Conservation (phyloP, 2,329 filamentous ascomycete genomes). For the Blumeria graminis region DNA sequence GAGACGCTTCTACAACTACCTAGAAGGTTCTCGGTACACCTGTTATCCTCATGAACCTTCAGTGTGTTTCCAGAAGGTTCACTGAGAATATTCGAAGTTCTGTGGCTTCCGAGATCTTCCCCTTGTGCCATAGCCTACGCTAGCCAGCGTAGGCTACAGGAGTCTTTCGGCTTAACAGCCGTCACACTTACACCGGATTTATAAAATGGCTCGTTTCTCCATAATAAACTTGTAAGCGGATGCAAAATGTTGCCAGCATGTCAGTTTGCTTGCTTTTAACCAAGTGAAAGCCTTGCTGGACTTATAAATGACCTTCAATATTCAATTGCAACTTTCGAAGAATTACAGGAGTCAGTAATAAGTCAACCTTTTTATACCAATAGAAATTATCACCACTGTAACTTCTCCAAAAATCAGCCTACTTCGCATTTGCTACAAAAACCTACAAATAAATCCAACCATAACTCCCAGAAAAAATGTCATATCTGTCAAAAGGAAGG, state of each 20-base stretch:
- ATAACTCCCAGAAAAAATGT: not conserved
- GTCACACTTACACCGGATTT: not conserved
- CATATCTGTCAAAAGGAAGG: not conserved
- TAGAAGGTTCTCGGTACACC: no score
- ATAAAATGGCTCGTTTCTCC: not conserved
- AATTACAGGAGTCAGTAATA: not conserved
- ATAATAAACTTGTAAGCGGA: not conserved
- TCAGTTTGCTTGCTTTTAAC: constrained; percentile 1
- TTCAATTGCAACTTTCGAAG: not conserved
- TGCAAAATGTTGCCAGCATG: not conserved
- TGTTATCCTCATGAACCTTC: no score
- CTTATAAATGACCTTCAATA: constrained; percentile 1
- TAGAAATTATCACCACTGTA: not conserved
- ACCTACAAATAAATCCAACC: not conserved
- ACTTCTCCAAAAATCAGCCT: not conserved
- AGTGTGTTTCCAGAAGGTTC: no score
- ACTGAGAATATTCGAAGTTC: no score
- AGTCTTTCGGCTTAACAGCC: no score
- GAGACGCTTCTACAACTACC: no score
- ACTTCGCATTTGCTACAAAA: not conserved
- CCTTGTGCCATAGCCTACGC: no score
- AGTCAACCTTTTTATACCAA: not conserved
- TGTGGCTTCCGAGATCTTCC: no score
- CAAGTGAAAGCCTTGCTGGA: not conserved
- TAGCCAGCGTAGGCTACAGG: no score